These are phyloP conservation scores for Volutella citrinella DNA, from an alignment of 2,329 filamentous ascomycete genomes.

Conservation along the genomic window DNA sequence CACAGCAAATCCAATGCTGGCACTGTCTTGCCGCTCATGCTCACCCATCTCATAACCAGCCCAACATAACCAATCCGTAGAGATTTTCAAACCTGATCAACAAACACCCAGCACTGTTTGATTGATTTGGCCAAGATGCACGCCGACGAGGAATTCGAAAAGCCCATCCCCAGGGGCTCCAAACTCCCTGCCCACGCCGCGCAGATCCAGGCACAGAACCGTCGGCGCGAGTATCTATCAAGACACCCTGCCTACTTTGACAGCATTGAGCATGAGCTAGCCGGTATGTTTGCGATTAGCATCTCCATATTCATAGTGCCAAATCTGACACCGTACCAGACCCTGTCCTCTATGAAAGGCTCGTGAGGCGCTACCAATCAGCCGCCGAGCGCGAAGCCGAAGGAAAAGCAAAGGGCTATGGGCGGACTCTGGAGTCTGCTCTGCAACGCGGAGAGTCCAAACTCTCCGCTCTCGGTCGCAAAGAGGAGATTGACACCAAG, in stretches of 20 bases:
- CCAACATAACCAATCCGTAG: too few species aligned
- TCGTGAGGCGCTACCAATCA: conserved; percentile 75
- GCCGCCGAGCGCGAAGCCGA: conserved; percentile 70
- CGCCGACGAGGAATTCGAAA: too few species aligned
- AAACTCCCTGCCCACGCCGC: conserved; percentile 39
- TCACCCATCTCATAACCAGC: too few species aligned
- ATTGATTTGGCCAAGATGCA: too few species aligned
- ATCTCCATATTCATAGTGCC: too few species aligned
- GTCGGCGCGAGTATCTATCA: conserved; percentile 73
- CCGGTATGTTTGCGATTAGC: conserved; percentile 43
- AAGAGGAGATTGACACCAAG: not conserved
- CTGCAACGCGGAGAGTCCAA: conserved; percentile 74
- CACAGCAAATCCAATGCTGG: too few species aligned
- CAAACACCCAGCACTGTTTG: too few species aligned
- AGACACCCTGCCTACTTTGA: conserved; percentile 70
- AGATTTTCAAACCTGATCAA: too few species aligned
- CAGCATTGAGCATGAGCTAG: conserved; percentile 52
- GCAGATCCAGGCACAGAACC: conserved; percentile 65
- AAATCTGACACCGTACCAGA: conserved; percentile 42
- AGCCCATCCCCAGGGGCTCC: conserved; percentile 42
- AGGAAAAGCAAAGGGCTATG: conserved; percentile 72
- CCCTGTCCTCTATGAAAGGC: conserved; percentile 76
- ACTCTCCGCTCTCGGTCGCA: conserved; percentile 50
- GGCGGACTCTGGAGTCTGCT: conserved; percentile 74
- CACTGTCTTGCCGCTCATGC: too few species aligned